These are phyloP conservation scores for Daldinia bambusicola DNA, from an alignment of 495 filamentous ascomycete genomes.

Conservation along the genomic window DNA sequence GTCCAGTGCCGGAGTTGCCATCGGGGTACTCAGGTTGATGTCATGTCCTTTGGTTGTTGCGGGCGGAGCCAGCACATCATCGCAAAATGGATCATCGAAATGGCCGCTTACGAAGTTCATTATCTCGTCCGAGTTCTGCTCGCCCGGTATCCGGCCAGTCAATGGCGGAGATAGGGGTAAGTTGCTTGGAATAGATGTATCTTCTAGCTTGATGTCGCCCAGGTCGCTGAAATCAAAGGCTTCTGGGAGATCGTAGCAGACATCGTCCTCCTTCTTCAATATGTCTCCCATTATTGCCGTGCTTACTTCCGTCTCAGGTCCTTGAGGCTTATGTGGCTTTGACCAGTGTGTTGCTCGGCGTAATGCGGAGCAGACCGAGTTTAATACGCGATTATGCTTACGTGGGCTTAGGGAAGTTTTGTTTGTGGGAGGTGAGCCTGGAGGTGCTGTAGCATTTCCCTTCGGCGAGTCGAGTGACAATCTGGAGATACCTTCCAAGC, in stretches of 20 bases:
- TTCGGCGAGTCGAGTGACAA: slow-evolving; percentile 49
- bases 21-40: slow-evolving; percentile 45
- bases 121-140: slow-evolving; percentile 23
- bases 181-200: slow-evolving; percentile 14
- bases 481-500: slow-evolving; percentile 56
- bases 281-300: slow-evolving; percentile 16
- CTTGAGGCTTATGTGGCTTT: slow-evolving; percentile 34
- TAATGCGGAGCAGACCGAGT: slow-evolving; percentile 39
- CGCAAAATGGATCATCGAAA: slow-evolving; percentile 54
- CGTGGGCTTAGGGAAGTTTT: slow-evolving; percentile 34
- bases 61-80: slow-evolving; percentile 35
- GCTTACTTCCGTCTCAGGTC: background rate
- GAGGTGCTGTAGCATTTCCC: slow-evolving; percentile 39
- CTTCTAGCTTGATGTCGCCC: slow-evolving; percentile 32
- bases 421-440: slow-evolving; percentile 28
- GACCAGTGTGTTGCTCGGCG: slow-evolving; percentile 40
- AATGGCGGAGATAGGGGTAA: slow-evolving; percentile 50
- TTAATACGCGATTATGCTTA: slow-evolving; percentile 40
- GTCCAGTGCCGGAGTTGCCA: slow-evolving; percentile 43
- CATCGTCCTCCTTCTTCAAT: slow-evolving; percentile 21
- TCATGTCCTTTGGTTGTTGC: slow-evolving; percentile 26
- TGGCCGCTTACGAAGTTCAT: slow-evolving; percentile 47
- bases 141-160: slow-evolving; percentile 47
- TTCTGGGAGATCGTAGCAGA: slow-evolving; percentile 24
- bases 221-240: slow-evolving; percentile 32